Evolutionary conservation across 345 rosid species (phyloP).

Genomic region (Lenwebbia sp.): DNA sequence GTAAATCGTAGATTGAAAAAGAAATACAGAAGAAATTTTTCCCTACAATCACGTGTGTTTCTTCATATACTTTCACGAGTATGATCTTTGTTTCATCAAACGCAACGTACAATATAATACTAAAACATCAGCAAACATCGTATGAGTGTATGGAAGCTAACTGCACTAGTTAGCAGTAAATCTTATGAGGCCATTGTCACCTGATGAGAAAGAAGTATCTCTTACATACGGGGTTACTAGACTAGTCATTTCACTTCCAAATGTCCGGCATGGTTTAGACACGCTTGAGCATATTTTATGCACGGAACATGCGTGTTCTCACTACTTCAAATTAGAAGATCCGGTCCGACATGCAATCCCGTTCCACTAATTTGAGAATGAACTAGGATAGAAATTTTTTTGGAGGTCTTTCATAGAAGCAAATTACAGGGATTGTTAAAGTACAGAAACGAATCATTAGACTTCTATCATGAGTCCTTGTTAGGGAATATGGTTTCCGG

Average conservation of each 20-base stretch:
- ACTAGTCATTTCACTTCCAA: not conserved
- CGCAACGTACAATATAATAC: too few relatives aligned
- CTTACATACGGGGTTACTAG: not conserved
- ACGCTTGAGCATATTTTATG: not conserved
- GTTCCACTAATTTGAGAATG: not conserved
- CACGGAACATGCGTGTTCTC: not conserved
- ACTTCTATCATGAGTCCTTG: not conserved
- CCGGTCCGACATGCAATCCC: not conserved
- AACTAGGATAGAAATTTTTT: not conserved
- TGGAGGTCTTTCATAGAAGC: not conserved
- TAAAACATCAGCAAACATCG: not conserved
- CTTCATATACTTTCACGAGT: not conserved
- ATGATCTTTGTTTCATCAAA: not conserved
- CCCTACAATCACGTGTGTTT: too few relatives aligned
- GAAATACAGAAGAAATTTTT: too few relatives aligned
- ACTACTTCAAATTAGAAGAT: not conserved
- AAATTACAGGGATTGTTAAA: not conserved
- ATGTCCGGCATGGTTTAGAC: not conserved
- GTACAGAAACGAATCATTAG: not conserved
- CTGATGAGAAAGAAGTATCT: not conserved
- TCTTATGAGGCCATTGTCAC: not conserved
- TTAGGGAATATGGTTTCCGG: not conserved
- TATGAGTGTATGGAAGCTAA: not conserved
- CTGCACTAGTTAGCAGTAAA: not conserved
- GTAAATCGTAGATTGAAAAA: too few relatives aligned